A percentile compares a stretch with the other conserved stretches of the same genome.
phyloP scores from a whole-genome alignment of 2,329 filamentous ascomycete species.

The Pestalotiopsis sp. region DNA sequence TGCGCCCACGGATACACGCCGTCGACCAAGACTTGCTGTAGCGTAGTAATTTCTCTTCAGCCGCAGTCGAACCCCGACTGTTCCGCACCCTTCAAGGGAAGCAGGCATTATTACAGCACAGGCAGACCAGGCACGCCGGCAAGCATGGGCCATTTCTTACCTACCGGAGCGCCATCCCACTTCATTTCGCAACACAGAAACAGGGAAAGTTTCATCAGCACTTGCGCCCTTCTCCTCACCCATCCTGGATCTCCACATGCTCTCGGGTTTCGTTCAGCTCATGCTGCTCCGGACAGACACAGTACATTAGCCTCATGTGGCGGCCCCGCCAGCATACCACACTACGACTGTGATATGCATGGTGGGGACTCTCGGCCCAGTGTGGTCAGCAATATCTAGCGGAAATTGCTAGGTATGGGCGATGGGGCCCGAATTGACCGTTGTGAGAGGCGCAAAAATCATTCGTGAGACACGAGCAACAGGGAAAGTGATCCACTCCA shows the following conservation, averaged over 20 bases:
- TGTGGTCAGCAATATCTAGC: not conserved
- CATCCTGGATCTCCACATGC: not conserved
- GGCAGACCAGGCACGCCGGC: not conserved
- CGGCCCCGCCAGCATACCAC: not conserved
- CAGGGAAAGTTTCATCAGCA: not conserved
- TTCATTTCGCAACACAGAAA: conserved; percentile 7
- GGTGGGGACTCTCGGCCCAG: not conserved
- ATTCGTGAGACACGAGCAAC: conserved; percentile 3
- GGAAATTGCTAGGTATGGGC: conserved; percentile 4
- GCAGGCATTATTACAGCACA: no score
- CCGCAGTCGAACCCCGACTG: not conserved
- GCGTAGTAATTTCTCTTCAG: not conserved
- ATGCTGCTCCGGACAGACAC: not conserved
- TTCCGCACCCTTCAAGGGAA: not conserved
- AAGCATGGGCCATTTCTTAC: not conserved
- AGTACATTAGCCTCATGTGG: conserved; percentile 8
- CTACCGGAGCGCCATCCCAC: not conserved
- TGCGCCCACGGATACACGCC: not conserved
- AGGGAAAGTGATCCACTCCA: conserved; percentile 6
- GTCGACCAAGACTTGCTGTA: not conserved
- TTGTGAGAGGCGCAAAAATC: conserved; percentile 5
- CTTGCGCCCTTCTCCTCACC: not conserved
- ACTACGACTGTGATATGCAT: not conserved
- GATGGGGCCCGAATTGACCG: not conserved
- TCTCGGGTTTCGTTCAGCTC: not conserved